Evolutionary conservation across 768 basidiomycete genomes (phyloP).

Genomic region (Lentinula edodes): DNA sequence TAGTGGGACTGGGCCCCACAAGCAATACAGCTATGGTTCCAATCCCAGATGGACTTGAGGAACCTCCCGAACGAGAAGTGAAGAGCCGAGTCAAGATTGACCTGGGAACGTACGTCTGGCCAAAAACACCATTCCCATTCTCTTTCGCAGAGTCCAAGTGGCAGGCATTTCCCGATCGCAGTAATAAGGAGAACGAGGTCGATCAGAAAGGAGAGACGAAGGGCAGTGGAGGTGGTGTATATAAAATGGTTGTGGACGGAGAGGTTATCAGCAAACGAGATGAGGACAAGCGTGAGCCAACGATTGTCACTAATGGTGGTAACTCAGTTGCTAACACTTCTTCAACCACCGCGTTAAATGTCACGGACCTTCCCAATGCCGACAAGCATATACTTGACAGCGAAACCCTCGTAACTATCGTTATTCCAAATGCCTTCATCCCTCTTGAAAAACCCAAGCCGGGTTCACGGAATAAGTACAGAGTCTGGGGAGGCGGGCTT

Average conservation of each 20-base stretch:
- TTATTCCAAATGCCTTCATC: constrained; percentile 56
- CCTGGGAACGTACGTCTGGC: constrained; percentile 56
- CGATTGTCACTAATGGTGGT: constrained; percentile 6
- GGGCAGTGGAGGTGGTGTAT: background rate
- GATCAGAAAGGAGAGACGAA: background rate
- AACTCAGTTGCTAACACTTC: background rate
- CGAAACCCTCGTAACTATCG: constrained; percentile 45
- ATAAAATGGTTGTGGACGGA: background rate
- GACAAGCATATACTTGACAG: constrained; percentile 27
- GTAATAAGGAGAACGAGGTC: background rate
- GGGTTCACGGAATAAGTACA: constrained; percentile 24
- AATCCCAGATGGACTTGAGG: background rate
- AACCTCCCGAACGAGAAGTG: constrained; percentile 9
- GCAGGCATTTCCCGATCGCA: constrained; percentile 12
- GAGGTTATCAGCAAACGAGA: constrained; percentile 6
- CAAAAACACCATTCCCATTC: constrained; percentile 55
- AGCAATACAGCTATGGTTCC: background rate
- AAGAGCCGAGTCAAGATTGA: constrained; percentile 27
- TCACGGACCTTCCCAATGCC: background rate
- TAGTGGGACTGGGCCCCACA: background rate
- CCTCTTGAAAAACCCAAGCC: constrained; percentile 47
- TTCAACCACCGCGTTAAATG: background rate
- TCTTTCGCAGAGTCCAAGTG: constrained; percentile 26
- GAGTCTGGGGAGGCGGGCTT: constrained; percentile 69
- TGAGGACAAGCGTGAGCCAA: background rate